Conservation (phyloP, 129 eudicot genomes). For the Sambucus nigra region DNA sequence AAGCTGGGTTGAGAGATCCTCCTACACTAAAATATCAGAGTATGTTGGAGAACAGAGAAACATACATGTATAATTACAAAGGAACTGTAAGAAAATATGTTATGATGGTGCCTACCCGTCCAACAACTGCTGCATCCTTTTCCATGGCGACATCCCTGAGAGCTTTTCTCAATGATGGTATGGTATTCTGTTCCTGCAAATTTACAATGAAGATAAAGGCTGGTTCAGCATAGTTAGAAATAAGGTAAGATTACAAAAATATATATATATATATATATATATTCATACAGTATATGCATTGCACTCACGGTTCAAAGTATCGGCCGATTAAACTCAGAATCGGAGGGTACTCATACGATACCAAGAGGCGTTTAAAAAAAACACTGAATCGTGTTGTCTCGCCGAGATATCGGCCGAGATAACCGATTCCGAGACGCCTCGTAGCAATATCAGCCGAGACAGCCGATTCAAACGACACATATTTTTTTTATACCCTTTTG, state of each 20-base stretch:
- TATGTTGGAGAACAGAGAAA: conserved; percentile 5
- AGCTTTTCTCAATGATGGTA: conserved; percentile 90
- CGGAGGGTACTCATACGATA: no score
- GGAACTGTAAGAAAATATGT: neutral
- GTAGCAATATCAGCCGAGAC: no score
- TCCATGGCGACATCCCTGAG: conserved; percentile 97
- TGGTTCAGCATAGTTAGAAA: neutral
- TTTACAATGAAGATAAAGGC: neutral
- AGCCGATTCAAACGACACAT: no score
- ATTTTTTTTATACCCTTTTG: no score
- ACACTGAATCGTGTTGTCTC: no score
- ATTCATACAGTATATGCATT: no score
- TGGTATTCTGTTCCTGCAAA: conserved; percentile 73
- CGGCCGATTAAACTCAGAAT: no score
- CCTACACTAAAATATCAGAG: conserved; percentile 42
- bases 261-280: neutral
- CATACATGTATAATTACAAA: neutral
- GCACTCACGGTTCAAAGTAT: no score
- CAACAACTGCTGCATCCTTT: conserved; percentile 99
- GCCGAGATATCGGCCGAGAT: no score
- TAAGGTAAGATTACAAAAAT: no score
- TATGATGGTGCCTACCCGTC: conserved; percentile 40
- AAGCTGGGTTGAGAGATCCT: conserved; percentile 91
- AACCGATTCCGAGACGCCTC: no score
- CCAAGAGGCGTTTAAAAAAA: no score